Conservation (phyloP, 352 stramenopile genomes). For the Halophytophthora batemanensis region DNA sequence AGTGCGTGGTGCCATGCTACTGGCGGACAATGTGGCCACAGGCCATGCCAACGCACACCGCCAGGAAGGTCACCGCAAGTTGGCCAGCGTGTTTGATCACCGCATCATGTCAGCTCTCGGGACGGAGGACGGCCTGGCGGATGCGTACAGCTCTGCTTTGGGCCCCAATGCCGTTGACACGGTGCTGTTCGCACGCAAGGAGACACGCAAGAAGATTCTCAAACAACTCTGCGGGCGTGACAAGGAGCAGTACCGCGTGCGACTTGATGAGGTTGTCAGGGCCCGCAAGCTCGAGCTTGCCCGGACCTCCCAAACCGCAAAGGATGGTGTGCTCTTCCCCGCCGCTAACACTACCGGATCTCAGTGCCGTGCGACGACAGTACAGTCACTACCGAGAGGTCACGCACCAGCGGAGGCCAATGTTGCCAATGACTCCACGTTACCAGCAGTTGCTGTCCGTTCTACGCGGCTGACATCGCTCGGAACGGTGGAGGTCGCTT, state of each 20-base stretch:
- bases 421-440: not conserved
- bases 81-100: constrained; percentile 24
- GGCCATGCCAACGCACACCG: constrained; percentile 38
- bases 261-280: constrained; percentile 13
- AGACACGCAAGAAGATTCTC: constrained; percentile 20
- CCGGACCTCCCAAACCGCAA: constrained; percentile 9
- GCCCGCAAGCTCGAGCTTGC: constrained; percentile 13
- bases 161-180: constrained; percentile 11
- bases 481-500: constrained; percentile 13
- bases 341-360: not conserved
- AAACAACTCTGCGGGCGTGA: constrained; percentile 8
- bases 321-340: constrained; percentile 3
- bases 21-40: constrained; percentile 37
- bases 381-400: constrained; percentile 1
- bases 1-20: constrained; percentile 30
- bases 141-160: constrained; percentile 6
- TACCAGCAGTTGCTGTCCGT: constrained; percentile 5
- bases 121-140: constrained; percentile 11
- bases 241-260: constrained; percentile 12
- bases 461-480: constrained; percentile 8
- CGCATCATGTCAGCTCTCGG: constrained; percentile 17
- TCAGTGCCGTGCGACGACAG: constrained; percentile 2
- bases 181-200: constrained; percentile 19
- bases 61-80: constrained; percentile 25
- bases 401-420: not conserved